These are phyloP conservation scores for Solanum commersonii DNA, from an alignment of 257 asterid genomes.

Conservation along the genomic window DNA sequence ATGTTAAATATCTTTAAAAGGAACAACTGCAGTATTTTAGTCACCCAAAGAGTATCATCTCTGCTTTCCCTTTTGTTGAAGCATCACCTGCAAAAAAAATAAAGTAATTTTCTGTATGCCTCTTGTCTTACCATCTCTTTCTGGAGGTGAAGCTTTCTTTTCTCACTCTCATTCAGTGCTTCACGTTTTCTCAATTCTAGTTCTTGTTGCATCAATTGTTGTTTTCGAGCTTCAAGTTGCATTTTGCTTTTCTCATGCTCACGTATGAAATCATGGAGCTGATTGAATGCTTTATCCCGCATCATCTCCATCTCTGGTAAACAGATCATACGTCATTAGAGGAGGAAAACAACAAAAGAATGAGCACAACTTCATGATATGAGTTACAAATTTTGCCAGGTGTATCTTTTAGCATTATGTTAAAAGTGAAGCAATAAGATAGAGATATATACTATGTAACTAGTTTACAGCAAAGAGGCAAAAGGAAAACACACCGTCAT, in stretches of 20 bases:
- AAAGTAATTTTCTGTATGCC: background rate
- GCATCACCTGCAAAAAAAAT: background rate
- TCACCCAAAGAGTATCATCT: background rate
- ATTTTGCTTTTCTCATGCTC: constrained; percentile 1
- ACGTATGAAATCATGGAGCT: background rate
- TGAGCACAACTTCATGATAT: background rate
- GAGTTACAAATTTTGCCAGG: background rate
- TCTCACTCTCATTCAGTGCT: constrained; percentile 1
- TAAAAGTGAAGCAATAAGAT: background rate
- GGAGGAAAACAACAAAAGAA: background rate
- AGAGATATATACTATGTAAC: background rate
- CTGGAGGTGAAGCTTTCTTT: constrained; percentile 2
- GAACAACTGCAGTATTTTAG: background rate
- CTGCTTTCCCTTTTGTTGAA: background rate
- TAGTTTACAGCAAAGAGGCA: background rate
- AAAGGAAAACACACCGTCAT: constrained; percentile 6
- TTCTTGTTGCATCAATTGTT: background rate
- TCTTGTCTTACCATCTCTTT: constrained; percentile 4
- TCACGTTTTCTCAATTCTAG: background rate
- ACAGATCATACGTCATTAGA: background rate
- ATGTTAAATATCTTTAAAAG: background rate
- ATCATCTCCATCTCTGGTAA: constrained; percentile 9
- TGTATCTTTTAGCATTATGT: background rate
- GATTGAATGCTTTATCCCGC: background rate
- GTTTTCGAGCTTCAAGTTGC: background rate